Evolutionary conservation across 331 rosid species (phyloP).

Genomic region (Dryas integrifolia): DNA sequence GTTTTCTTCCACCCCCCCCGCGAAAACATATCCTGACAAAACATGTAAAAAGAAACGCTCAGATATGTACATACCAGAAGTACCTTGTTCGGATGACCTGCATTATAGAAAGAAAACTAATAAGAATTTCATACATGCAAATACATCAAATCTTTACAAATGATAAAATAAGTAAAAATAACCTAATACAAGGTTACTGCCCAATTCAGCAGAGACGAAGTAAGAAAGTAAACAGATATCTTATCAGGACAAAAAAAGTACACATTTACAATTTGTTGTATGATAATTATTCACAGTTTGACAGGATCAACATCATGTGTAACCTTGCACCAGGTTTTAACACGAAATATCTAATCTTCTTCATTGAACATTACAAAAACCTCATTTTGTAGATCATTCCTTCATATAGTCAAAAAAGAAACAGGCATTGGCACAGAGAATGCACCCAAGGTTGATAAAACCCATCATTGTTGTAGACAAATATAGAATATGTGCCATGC

Average conservation of each 20-base stretch:
- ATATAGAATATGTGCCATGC: not conserved
- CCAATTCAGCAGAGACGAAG: not conserved
- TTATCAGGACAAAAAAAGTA: not conserved
- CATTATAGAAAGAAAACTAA: slow-evolving; percentile 29
- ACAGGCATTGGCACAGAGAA: not conserved
- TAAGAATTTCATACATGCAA: not conserved
- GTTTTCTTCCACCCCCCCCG: not conserved
- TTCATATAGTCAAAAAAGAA: not conserved
- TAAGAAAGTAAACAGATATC: not conserved
- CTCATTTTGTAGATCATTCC: not conserved
- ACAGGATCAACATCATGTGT: not conserved
- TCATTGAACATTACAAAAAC: not conserved
- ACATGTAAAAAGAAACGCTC: not conserved
- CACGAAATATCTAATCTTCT: not conserved
- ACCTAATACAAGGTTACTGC: not conserved
- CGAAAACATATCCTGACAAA: not conserved
- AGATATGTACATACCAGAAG: slow-evolving; percentile 64
- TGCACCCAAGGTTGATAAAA: too few species aligned
- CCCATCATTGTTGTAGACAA: too few species aligned
- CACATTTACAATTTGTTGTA: not conserved
- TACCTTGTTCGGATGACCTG: slow-evolving; percentile 84
- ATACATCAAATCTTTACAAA: slow-evolving; percentile 8
- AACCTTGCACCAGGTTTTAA: not conserved
- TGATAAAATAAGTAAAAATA: not conserved
- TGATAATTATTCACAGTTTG: not conserved